Evolutionary conservation across 495 filamentous ascomycete species (phyloP), one percentile per base, ranked within the genome.

Genomic region (Staphylotrichum tortipilum): DNA sequence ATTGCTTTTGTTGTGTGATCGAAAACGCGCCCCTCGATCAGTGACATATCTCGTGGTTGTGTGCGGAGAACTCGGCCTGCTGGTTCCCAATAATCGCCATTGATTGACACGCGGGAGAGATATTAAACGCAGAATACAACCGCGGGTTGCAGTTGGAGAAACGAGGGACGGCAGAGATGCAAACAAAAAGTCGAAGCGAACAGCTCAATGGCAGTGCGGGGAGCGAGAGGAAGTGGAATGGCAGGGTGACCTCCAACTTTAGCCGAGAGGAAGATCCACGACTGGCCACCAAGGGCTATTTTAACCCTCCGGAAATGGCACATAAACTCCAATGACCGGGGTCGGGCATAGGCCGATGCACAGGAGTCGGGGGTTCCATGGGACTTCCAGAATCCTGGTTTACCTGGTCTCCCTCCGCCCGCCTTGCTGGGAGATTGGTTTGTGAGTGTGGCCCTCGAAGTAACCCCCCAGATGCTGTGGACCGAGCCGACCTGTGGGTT

Each of bases 241-340:
- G 50, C 42, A 47, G 46, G 33, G 41, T 59, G 41, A 50, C 37
- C 31, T 44, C 47, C 39, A 49, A 44, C 22, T 59, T 59, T 59
- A 59, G 43, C 56, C 56, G 56, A 15, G 26, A 38, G 36, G 12
- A 44, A 44, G 46, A 51, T 47, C 40, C 46, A 33, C 39, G 18
- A 11, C 30, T 42, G 48, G 11, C 35, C 47, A 28, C 15, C n/a
- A 30, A 26, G 23, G 41, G 26, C 19, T 21, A 30, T 35, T 47
- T 36, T 41, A 42, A 48, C 52, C 38, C 40, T 28, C 9, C 40
- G 29, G 7, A 19, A 26, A 40, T 29, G 37, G 26, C 17, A 11
- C 12, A 2, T 26, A 6, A 37, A 18, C 29, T 43, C 43, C 43
- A 48, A 22, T 17, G 29, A 50, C 42, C 53, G 17, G 47, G 48